These are phyloP conservation scores for Aspergillus sclerotialis DNA, from an alignment of 2,329 filamentous ascomycete species.

Conservation along the genomic window DNA sequence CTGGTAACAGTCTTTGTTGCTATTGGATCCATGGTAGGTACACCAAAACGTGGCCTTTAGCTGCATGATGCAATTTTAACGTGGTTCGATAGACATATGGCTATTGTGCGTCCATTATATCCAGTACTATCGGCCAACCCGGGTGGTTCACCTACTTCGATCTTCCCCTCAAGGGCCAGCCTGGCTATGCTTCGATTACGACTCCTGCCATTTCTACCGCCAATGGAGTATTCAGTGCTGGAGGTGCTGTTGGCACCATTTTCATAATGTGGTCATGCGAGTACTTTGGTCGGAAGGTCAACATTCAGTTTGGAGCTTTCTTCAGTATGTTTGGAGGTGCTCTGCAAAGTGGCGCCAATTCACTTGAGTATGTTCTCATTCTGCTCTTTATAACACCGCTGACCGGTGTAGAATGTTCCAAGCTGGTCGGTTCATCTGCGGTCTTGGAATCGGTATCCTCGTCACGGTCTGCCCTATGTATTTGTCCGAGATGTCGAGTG, in stretches of 20 bases:
- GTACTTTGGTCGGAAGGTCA: slow-evolving; percentile 38
- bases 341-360: slow-evolving; percentile 41
- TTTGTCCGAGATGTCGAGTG: slow-evolving; percentile 37
- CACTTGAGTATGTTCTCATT: slow-evolving; percentile 31
- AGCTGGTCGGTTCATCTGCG: slow-evolving; percentile 36
- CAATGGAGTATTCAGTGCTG: slow-evolving; percentile 44
- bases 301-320: slow-evolving; percentile 41
- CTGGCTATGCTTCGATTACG: slow-evolving; percentile 41
- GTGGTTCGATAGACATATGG: slow-evolving; percentile 39
- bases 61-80: slow-evolving; percentile 2
- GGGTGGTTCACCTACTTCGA: slow-evolving; percentile 47
- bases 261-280: slow-evolving; percentile 47
- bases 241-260: slow-evolving; percentile 41
- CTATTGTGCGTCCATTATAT: slow-evolving; percentile 45
- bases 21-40: slow-evolving; percentile 33
- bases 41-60: neutral
- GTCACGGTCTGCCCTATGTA: slow-evolving; percentile 42
- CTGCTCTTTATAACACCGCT: neutral
- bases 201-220: slow-evolving; percentile 43
- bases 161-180: slow-evolving; percentile 37
- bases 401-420: slow-evolving; percentile 35
- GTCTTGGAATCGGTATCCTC: slow-evolving; percentile 37
- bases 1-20: slow-evolving; percentile 34
- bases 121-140: slow-evolving; percentile 46
- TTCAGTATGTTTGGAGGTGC: slow-evolving; percentile 41